These are phyloP conservation scores for Leccinellum rugosiceps DNA, from an alignment of 768 basidiomycete species.

Conservation along the genomic window DNA sequence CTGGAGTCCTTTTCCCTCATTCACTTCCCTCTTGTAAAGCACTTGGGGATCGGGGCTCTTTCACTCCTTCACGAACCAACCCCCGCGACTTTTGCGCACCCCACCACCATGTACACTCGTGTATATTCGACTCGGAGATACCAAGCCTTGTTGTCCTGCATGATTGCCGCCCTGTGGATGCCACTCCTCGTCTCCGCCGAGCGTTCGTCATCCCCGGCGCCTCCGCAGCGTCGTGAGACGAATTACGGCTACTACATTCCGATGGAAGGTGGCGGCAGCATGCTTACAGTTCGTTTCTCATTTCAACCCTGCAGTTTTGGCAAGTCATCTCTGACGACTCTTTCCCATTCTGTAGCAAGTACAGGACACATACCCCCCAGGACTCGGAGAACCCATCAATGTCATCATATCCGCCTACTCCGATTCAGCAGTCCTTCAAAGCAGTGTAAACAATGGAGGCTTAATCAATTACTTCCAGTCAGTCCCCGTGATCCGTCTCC, in stretches of 20 bases:
- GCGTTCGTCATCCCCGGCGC: background rate
- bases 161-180: constrained; percentile 11
- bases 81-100: background rate
- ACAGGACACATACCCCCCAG: constrained; percentile 57
- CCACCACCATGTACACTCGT: background rate
- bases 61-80: background rate
- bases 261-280: constrained; percentile 51
- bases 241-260: constrained; percentile 60
- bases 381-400: constrained; percentile 86
- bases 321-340: background rate
- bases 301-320: background rate
- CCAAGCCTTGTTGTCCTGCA: background rate
- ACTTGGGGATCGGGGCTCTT: background rate
- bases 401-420: constrained; percentile 76
- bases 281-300: constrained; percentile 59
- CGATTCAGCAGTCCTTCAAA: constrained; percentile 62
- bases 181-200: constrained; percentile 11
- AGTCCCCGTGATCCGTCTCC: background rate
- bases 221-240: constrained; percentile 21
- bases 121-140: background rate
- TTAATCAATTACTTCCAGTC: constrained; percentile 80
- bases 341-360: constrained; percentile 40
- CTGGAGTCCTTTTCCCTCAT: background rate
- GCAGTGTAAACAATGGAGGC: constrained; percentile 61
- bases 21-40: background rate